Base-by-base conservation (phyloP, 1,284 basidiomycete species). In the Naganishia albida region DNA sequence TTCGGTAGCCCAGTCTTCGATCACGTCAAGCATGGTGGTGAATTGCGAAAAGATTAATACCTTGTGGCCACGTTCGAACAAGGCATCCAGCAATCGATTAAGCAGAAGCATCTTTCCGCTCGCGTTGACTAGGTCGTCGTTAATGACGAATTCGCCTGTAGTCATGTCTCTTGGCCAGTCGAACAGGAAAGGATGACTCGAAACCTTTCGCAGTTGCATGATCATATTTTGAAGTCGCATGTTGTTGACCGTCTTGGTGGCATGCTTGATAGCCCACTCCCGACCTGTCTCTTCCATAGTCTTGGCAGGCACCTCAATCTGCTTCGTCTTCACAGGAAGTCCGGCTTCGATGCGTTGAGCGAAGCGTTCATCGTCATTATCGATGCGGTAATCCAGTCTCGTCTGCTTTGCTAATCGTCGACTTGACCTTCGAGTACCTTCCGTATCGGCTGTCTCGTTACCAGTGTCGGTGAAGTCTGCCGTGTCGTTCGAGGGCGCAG, bases 61-160 rank as follows among this genome's bases (percentile, higher is more conserved):
- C 77, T 94, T 95, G 80, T 97, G 94, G 7, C 85, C 85, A 13
- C 86, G 80, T 25, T 81, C 82, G 78, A 96, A 92, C n/a, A 99
- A 80, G 63, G 88, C 91, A 49, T 87, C 86, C 1, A 99, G 83
- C 15, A 99, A 80, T 13, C 93, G 87, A 70, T 97, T 91, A 0
- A 98, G 85, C 23, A 98, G 82, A 82, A 97, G 88, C 93, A 99
- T 96, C 83, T 99, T 99, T 20, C 95, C 95, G 67, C 90, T 93
- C 0, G 86, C 87, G 56, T 88, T 86, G 51, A 94, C 86, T 18
- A 97, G 82, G 69, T 91, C 86, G 25, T 90, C 86, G 68, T 89
- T 85, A 40, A 90, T 76, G 13, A 88, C 79, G 0, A 82, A 82
- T 63, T 86, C 79, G 18, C 82, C 82, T 0, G 89, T 88, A 1